phyloP scores from a whole-genome alignment of 2,329 filamentous ascomycete genomes.

The Penicillium expansum region DNA sequence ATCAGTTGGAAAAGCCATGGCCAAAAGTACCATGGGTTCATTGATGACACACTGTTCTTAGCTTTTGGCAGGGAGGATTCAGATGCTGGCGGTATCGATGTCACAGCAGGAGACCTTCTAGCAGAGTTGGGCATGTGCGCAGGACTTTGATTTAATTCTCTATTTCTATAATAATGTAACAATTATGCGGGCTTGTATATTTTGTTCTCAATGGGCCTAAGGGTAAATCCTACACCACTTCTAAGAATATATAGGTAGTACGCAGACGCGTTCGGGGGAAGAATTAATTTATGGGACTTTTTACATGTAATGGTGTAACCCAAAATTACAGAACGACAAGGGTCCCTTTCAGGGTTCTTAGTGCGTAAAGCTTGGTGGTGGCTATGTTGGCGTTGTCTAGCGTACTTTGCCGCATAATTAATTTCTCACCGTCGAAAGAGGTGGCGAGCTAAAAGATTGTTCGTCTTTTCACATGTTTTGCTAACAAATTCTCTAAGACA shows the following conservation, averaged over 20 bases:
- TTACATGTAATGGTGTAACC: too few species aligned
- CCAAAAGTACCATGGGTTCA: conserved; percentile 54
- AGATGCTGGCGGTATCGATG: conserved; percentile 51
- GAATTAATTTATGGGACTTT: not conserved
- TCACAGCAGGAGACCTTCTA: conserved; percentile 52
- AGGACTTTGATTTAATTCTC: not conserved
- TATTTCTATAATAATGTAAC: not conserved
- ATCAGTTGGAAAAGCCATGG: conserved; percentile 54
- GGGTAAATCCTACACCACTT: not conserved
- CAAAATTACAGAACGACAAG: not conserved
- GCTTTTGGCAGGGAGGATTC: conserved; percentile 58
- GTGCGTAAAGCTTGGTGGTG: too few species aligned
- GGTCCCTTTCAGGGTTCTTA: not conserved
- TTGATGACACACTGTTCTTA: conserved; percentile 56
- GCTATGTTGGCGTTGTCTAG: not conserved
- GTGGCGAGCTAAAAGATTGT: not conserved
- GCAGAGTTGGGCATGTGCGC: conserved; percentile 35
- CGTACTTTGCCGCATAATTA: not conserved
- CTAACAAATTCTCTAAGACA: not conserved
- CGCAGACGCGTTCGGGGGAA: not conserved
- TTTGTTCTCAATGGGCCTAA: not conserved
- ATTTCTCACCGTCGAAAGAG: not conserved
- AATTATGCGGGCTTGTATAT: not conserved
- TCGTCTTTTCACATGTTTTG: not conserved
- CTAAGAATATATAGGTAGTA: not conserved